Conservation (phyloP, 2,329 filamentous ascomycete species). For the Penicillium nordicum region DNA sequence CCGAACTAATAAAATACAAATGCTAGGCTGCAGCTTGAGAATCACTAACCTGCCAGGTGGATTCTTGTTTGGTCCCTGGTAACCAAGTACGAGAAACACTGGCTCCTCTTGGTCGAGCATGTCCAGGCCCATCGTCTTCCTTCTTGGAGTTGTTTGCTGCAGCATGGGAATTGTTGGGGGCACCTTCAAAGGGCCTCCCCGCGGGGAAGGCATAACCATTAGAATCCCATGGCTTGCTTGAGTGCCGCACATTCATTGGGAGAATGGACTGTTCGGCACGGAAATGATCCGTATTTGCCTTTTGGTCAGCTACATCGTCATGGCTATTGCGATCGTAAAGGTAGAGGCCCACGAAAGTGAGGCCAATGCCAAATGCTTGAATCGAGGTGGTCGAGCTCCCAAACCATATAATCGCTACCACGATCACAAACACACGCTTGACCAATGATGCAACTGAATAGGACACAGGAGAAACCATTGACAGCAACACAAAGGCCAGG, state of each 20-base stretch:
- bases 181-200: constrained; percentile 21
- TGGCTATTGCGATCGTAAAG: constrained; percentile 92
- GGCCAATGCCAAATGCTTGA: constrained; percentile 77
- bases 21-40: constrained; percentile 25
- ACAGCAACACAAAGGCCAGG: constrained; percentile 85
- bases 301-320: constrained; percentile 80
- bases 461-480: constrained; percentile 91
- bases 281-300: constrained; percentile 62
- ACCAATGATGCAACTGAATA: constrained; percentile 95
- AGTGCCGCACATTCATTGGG: constrained; percentile 54
- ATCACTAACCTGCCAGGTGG: constrained; percentile 67
- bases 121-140: constrained; percentile 46
- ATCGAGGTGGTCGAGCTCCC: constrained; percentile 78
- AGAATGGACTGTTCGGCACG: constrained; percentile 63
- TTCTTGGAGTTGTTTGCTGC: constrained; percentile 36
- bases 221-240: constrained; percentile 36
- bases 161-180: constrained; percentile 17
- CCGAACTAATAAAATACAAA: constrained; percentile 1
- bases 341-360: constrained; percentile 91
- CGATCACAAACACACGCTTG: constrained; percentile 95
- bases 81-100: constrained; percentile 57
- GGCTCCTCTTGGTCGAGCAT: constrained; percentile 38
- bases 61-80: constrained; percentile 77
- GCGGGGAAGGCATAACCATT: constrained; percentile 37
- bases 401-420: constrained; percentile 95